Evolutionary conservation across 768 basidiomycete genomes (phyloP), one percentile per base, ranked within the genome.

Genomic region (Strobilomyces dryophilus): DNA sequence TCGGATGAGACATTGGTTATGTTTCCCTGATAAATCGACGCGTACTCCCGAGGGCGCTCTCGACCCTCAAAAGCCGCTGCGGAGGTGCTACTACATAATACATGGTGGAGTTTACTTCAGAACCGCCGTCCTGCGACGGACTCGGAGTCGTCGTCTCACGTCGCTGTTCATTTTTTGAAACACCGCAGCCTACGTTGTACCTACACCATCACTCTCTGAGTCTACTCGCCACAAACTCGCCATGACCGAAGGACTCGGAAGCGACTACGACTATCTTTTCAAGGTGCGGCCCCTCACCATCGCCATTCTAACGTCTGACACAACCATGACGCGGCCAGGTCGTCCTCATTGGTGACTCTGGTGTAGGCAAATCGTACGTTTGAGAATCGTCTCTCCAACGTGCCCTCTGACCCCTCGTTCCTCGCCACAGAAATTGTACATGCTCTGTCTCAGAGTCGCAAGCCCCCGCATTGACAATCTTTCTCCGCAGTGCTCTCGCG

Each of bases 251-350:
- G 87, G 84, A n/a, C n/a, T n/a, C n/a, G n/a, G n/a, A 79, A 87
- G 84, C 77, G 94, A 93, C 81, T 98, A 97, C 76, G 95, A 98
- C 71, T 98, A 89, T 79, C 86, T 99, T 62, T 98, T 98, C 87
- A 98, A 99, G 83, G 95, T 95, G 47, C 14, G 51, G 45, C 12
- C 8, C 17, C 5, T 2, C 4, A 15, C 37, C 8, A 11, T 10
- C 9, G 15, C n/a, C n/a, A n/a, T n/a, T n/a, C n/a, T n/a, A n/a
- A n/a, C 21, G 3, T 37, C 47, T 12, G 2, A 47, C 41, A 20
- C 11, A 15, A 2, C 42, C 24, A n/a, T 35, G 47, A 37, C 56
- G 10, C 14, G n/a, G 8, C 36, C 55, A 98, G 95, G 92, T 98
- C 64, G 95, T 99, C 63, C 83, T 99, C 60, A 98, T 98, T 76